phyloP scores from a whole-genome alignment of 345 rosid species.

The Eucalyptus viminalis region DNA sequence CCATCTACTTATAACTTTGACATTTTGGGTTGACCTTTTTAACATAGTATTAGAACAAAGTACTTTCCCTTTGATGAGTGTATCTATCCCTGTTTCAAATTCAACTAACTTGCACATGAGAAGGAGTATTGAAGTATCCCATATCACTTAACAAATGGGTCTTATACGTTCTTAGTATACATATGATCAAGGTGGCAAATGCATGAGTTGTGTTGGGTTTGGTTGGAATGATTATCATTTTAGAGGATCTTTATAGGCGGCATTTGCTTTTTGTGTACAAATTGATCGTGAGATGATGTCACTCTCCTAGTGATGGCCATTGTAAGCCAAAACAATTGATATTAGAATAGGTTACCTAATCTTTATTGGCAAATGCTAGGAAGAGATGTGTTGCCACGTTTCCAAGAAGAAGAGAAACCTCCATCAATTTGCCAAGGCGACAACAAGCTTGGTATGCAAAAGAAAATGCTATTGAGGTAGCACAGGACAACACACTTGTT shows the following conservation, averaged over 20 bases:
- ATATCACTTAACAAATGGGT: too few relatives aligned
- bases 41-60: too few relatives aligned
- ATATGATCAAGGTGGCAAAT: too few relatives aligned
- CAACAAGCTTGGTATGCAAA: neutral
- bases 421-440: neutral
- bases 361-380: neutral
- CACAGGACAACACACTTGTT: neutral
- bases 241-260: neutral
- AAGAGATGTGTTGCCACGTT: neutral
- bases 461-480: neutral
- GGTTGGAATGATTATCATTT: neutral
- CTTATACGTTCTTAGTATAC: too few relatives aligned
- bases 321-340: neutral
- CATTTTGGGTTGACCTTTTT: too few relatives aligned
- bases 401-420: neutral
- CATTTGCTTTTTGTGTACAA: neutral
- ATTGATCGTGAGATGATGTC: neutral
- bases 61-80: too few relatives aligned
- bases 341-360: neutral
- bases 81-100: too few relatives aligned
- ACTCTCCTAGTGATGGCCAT: neutral
- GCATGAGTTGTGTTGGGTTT: neutral
- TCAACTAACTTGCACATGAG: too few relatives aligned
- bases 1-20: too few relatives aligned
- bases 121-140: too few relatives aligned